Base-by-base conservation (phyloP, 139 green algal species). In the Coelastrella sp. region DNA sequence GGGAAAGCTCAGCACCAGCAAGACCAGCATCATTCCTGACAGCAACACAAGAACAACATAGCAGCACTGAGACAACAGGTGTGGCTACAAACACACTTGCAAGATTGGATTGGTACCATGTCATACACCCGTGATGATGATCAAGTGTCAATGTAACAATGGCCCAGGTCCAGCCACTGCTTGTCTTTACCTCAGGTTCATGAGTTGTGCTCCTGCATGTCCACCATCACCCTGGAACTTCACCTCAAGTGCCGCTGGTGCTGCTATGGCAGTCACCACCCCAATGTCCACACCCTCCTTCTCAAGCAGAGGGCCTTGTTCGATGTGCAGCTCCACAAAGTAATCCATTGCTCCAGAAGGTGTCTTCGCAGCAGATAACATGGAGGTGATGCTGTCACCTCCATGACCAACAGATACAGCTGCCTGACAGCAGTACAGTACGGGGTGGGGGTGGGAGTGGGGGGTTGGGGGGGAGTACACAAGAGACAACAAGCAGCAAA, bases 311-410 rank as follows among this genome's bases (percentile, higher is more conserved):
- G 75, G 75, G 72, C 93, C 97, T 90, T 99, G 96, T 90, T 99
- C 97, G 25, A 99, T 99, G 91, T 99, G 97, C 59, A 99, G 94
- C 91, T 99, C 97, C 69, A 99, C 92, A 91, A 99, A 99, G 48
- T 93, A 77, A 25, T 88, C 83, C 4, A 95, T 64, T 5, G 60
- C 35, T 0, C 88, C 90, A 17, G 79, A 32, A 0, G 66, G 30
- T 2, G 94, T 72, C 25, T 48, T 63, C 0, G 89, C 74, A 8
- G 43, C 76, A 4, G 90, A 45, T 64, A 96, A 85, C 17, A 94
- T 88, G 3, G 79, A 75, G 40, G 89, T 11, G 32, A 88, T 74
- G 81, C 45, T 76, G 35, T 43, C 15, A 40, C 72, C 87, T 4
- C 86, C 90, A 50, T 94, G 92, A 17, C 91, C 91, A 13, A 90